phyloP scores from a whole-genome alignment of 495 filamentous ascomycete species.

The Lophiostoma macrostomum region DNA sequence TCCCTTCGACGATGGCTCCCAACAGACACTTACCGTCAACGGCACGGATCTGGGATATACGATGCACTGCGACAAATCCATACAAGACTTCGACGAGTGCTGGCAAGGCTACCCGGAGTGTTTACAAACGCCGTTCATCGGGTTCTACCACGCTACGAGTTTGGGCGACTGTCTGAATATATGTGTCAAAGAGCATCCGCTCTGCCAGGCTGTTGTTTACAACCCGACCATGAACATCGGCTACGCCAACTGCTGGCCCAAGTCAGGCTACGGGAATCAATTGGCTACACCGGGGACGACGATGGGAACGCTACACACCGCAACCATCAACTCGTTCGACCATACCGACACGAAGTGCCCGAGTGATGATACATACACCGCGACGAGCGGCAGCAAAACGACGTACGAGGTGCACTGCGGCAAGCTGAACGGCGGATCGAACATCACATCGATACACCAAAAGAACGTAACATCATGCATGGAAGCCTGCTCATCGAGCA shows the following conservation, averaged over 20 bases:
- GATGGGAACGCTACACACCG: slow-evolving; percentile 9
- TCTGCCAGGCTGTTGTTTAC: slow-evolving; percentile 15
- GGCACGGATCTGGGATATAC: slow-evolving; percentile 23
- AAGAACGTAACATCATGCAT: slow-evolving; percentile 18
- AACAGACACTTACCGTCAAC: slow-evolving; percentile 4
- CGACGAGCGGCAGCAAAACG: slow-evolving; percentile 1
- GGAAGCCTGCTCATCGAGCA: slow-evolving; percentile 14
- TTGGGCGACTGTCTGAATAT: slow-evolving; percentile 22
- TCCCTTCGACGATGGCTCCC: slow-evolving; percentile 18
- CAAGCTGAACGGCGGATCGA: slow-evolving; percentile 12
- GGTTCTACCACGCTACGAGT: slow-evolving; percentile 21
- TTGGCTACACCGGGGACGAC: neutral
- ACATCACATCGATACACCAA: slow-evolving; percentile 14
- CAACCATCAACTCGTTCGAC: slow-evolving; percentile 8
- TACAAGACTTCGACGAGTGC: slow-evolving; percentile 11
- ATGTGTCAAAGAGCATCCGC: slow-evolving; percentile 19
- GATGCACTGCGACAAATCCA: slow-evolving; percentile 16
- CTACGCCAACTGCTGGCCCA: slow-evolving; percentile 25
- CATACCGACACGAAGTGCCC: slow-evolving; percentile 19
- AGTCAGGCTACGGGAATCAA: slow-evolving; percentile 5
- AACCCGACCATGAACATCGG: slow-evolving; percentile 18
- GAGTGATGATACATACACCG: neutral
- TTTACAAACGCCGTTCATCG: neutral
- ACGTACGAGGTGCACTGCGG: slow-evolving; percentile 23
- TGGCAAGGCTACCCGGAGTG: slow-evolving; percentile 14